Evolutionary conservation across 164 flowering plant genomes (phyloP), one percentile per base, ranked within the genome.

Genomic region (Nymphaea colorata): DNA sequence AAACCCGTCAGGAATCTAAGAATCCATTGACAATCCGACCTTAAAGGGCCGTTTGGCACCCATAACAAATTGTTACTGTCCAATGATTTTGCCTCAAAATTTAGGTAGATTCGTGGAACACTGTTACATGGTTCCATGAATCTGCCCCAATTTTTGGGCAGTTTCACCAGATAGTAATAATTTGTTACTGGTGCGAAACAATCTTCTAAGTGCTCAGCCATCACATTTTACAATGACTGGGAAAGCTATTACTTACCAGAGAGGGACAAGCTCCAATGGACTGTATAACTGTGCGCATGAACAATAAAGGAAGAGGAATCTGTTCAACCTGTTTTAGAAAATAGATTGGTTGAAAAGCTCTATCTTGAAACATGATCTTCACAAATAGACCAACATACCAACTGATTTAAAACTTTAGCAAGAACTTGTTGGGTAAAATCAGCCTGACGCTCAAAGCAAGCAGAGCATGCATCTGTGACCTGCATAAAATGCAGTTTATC

Each of bases 391-490:
- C 64, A 61, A 79, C 87, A 69, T 73, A 95, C 99, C 85, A 92
- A 68, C 67, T 95, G 98, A 81, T 95, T 95, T 81, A 95, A 83
- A 70, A 86, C 99, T 77, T 86, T 89, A 8, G 99, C 99, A 64
- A 95, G 75, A 68, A 92, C 97, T 85, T 90, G 97, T 75, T 92
- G 98, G 18, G 99, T 86, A 69, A 95, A 95, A 69, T 83, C 81
- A 70, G 84, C 81, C 42, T 84, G 77, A 73, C 87, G 92, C 83
- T 87, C 94, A 82, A 92, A 92, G 76, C 99, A 95, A 75, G 91
- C 84, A 81, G 90, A 89, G 81, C 99, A 95, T 69, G 97, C 99
- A 77, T 95, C 99, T n/a, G 88, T 95, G 72, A 95, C 87, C 99
- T 95, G 88, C 66, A 57, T 17, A 17, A 2, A n/a, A 61, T 61